Evolutionary conservation across 2,329 filamentous ascomycete species (phyloP).

Genomic region (Beauveria rudraprayagi): DNA sequence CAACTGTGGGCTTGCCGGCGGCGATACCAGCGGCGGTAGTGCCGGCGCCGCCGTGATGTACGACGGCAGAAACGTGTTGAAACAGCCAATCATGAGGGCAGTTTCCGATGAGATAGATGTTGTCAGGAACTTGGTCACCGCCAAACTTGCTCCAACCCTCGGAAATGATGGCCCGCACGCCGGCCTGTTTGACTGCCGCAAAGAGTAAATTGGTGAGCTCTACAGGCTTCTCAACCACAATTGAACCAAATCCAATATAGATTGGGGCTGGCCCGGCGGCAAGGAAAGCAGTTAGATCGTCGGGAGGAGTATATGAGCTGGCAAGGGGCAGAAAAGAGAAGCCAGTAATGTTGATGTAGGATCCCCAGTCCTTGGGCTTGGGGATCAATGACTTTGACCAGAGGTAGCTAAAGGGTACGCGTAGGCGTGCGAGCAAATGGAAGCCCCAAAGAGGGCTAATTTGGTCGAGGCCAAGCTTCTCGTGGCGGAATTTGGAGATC

Average conservation of each 20-base stretch:
- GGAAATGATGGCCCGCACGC: slow-evolving; percentile 52
- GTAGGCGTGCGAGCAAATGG: slow-evolving; percentile 52
- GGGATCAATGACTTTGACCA: slow-evolving; percentile 62
- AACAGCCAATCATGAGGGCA: slow-evolving; percentile 62
- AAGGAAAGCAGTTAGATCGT: slow-evolving; percentile 47
- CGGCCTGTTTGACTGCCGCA: slow-evolving; percentile 47
- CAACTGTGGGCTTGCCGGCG: slow-evolving; percentile 51
- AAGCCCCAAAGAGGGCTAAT: slow-evolving; percentile 60
- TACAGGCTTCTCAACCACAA: slow-evolving; percentile 36
- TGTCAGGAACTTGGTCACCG: slow-evolving; percentile 36
- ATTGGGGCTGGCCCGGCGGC: slow-evolving; percentile 45
- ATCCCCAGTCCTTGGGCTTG: slow-evolving; percentile 55
- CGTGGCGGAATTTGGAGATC: slow-evolving; percentile 60
- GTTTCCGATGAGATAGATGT: slow-evolving; percentile 54
- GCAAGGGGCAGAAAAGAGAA: slow-evolving; percentile 53
- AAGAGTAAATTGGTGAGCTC: slow-evolving; percentile 50
- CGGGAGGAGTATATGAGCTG: slow-evolving; percentile 42
- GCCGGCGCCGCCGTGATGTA: slow-evolving; percentile 58
- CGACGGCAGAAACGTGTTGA: slow-evolving; percentile 47
- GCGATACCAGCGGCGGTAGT: slow-evolving; percentile 57
- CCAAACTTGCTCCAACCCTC: slow-evolving; percentile 59
- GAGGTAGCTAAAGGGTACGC: slow-evolving; percentile 61
- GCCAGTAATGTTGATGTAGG: slow-evolving; percentile 51
- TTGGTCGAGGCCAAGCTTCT: slow-evolving; percentile 53
- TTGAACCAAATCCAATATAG: slow-evolving; percentile 12